Percentiles rank a stretch among this genome's conserved stretches.
Evolutionary conservation across 257 asterid genomes (phyloP).

Genomic region (Perilla frutescens): DNA sequence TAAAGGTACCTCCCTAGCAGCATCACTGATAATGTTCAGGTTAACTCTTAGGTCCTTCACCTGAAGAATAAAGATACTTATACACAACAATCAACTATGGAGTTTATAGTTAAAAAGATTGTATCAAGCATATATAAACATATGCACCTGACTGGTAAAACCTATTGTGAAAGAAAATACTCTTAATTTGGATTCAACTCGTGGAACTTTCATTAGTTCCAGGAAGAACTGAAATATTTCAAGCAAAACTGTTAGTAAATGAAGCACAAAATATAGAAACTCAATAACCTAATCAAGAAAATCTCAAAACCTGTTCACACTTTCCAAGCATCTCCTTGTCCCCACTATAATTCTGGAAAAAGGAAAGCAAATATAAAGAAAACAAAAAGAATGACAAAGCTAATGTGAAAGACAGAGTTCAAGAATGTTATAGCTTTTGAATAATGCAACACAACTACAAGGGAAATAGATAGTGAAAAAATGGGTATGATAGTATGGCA

Average conservation of each 20-base stretch:
- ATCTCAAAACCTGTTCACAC: slow-evolving; percentile 84
- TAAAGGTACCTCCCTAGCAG: slow-evolving; percentile 80
- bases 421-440: slow-evolving; percentile 10
- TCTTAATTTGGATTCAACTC: slow-evolving; percentile 96
- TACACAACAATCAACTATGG: slow-evolving; percentile 29
- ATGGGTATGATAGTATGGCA: background rate
- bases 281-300: slow-evolving; percentile 31
- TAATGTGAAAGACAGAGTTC: slow-evolving; percentile 34
- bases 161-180: slow-evolving; percentile 94
- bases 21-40: slow-evolving; percentile 76
- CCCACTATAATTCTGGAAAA: slow-evolving; percentile 84
- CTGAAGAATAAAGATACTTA: slow-evolving; percentile 52
- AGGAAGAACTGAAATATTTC: slow-evolving; percentile 76
- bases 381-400: slow-evolving; percentile 5
- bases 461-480: slow-evolving; percentile 9
- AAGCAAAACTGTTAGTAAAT: slow-evolving; percentile 35
- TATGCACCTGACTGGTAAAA: slow-evolving; percentile 79
- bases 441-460: slow-evolving; percentile 18
- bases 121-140: slow-evolving; percentile 25
- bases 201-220: slow-evolving; percentile 98
- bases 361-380: background rate
- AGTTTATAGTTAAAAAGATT: slow-evolving; percentile 29
- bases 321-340: slow-evolving; percentile 95
- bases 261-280: slow-evolving; percentile 24
- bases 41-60: slow-evolving; percentile 79